Conservation (phyloP, 768 basidiomycete genomes). For the Atractiella rhizophila region DNA sequence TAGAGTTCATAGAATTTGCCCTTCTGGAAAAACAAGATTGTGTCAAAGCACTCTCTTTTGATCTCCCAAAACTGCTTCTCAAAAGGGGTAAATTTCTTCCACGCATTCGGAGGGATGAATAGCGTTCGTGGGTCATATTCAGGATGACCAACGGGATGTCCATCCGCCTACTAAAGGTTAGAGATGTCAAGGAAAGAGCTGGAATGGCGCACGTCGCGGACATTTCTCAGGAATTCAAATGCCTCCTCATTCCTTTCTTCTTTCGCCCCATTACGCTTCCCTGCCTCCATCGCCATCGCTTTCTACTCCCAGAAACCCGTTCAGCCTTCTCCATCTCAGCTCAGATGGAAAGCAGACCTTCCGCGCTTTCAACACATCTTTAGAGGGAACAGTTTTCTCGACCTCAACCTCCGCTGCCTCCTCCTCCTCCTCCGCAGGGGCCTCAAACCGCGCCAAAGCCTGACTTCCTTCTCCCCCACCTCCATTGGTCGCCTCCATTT, state of each 20-base stretch:
- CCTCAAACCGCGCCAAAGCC: too few relatives aligned
- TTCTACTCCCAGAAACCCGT: too few relatives aligned
- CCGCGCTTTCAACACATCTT: not conserved
- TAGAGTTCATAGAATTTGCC: constrained; percentile 40
- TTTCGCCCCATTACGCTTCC: constrained; percentile 57
- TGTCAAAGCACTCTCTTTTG: constrained; percentile 57
- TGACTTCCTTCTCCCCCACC: too few relatives aligned
- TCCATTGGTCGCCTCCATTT: too few relatives aligned
- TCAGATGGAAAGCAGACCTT: not conserved
- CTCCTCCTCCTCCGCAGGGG: constrained; percentile 7
- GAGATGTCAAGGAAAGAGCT: not conserved
- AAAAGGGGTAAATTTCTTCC: constrained; percentile 74
- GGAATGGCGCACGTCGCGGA: constrained; percentile 12
- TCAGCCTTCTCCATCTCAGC: constrained; percentile 14
- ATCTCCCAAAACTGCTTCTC: constrained; percentile 69
- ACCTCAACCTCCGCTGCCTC: constrained; percentile 8
- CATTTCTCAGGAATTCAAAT: constrained; percentile 15
- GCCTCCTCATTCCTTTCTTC: constrained; percentile 34
- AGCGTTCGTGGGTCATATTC: constrained; percentile 79
- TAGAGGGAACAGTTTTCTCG: constrained; percentile 3
- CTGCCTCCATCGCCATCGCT: constrained; percentile 46
- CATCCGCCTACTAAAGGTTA: constrained; percentile 41
- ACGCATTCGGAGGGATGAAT: constrained; percentile 45
- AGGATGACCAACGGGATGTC: constrained; percentile 45
- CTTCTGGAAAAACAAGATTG: constrained; percentile 93